A percentile compares a stretch with the other conserved stretches of the same genome.
Conservation (phyloP, 1,284 basidiomycete genomes). For the Porodaedalea pini region DNA sequence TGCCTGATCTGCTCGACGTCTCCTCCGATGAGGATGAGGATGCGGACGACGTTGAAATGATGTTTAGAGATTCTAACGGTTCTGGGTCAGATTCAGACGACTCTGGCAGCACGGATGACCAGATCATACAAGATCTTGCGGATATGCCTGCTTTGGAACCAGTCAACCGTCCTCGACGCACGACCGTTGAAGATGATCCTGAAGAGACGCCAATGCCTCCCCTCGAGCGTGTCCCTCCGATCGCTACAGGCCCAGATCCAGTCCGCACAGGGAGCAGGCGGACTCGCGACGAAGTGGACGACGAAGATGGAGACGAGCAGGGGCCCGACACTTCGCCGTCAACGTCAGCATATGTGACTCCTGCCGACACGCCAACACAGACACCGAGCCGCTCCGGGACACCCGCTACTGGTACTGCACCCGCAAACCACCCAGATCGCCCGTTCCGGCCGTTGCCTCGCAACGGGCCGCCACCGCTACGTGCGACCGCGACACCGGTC, state of each 20-base stretch:
- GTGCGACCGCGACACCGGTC: background rate
- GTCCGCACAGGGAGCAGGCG: constrained; percentile 17
- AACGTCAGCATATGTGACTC: background rate
- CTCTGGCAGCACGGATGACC: background rate
- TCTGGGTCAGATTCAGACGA: background rate
- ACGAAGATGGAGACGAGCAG: constrained; percentile 4
- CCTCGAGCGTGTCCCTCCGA: background rate
- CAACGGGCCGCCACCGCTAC: constrained; percentile 15
- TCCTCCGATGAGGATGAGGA: constrained; percentile 19
- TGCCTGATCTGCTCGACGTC: constrained; percentile 15
- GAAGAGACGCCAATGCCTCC: background rate
- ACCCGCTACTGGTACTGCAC: background rate
- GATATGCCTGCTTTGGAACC: constrained; percentile 10
- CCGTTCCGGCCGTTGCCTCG: constrained; percentile 17
- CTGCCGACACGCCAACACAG: constrained; percentile 1
- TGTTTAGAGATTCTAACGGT: constrained; percentile 4
- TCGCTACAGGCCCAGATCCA: background rate
- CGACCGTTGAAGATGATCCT: constrained; percentile 5
- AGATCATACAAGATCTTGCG: background rate
- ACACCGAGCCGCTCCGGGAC: constrained; percentile 5
- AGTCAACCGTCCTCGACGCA: background rate
- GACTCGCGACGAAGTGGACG: constrained; percentile 12
- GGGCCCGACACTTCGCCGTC: background rate
- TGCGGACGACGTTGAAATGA: constrained; percentile 15
- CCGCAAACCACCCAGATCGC: constrained; percentile 6